These are phyloP conservation scores for Penstemon newberryi DNA, from an alignment of 257 asterid species.

Conservation along the genomic window DNA sequence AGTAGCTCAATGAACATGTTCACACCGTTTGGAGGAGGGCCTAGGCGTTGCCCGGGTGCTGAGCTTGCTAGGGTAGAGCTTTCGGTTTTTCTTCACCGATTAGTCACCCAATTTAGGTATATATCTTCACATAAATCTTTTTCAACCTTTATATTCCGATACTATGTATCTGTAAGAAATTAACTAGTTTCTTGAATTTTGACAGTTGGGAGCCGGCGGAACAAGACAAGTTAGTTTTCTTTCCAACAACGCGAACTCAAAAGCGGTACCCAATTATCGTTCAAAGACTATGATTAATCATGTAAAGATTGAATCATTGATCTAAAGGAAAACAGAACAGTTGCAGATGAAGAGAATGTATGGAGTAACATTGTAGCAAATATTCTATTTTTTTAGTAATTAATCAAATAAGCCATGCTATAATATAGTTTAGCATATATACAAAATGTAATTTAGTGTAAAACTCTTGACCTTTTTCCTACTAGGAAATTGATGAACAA, in stretches of 20 bases:
- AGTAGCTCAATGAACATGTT: conserved; percentile 40
- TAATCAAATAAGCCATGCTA: too few species aligned
- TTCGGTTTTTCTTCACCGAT: conserved; percentile 87
- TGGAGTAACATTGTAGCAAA: too few species aligned
- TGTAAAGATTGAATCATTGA: conserved; percentile 33
- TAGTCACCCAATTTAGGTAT: conserved; percentile 91
- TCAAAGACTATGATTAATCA: conserved; percentile 38
- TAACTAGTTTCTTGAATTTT: not conserved
- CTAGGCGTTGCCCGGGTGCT: conserved; percentile 95
- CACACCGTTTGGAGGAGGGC: conserved; percentile 96
- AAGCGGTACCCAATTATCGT: conserved; percentile 77
- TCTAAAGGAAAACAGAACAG: conserved; percentile 19
- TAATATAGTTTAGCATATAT: too few species aligned
- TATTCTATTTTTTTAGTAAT: too few species aligned
- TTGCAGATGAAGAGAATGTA: too few species aligned
- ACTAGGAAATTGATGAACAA: too few species aligned
- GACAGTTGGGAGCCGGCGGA: conserved; percentile 86
- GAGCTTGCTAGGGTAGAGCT: conserved; percentile 94
- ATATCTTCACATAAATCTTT: not conserved
- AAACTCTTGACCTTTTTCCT: too few species aligned
- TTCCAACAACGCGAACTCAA: conserved; percentile 84
- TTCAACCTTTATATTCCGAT: not conserved
- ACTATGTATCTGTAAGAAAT: not conserved
- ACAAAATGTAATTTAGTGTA: too few species aligned
- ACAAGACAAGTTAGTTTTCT: conserved; percentile 79